Evolutionary conservation across 305 asterid genomes (phyloP), one percentile per base, ranked within the genome.

Genomic region (Petunia hybrid): DNA sequence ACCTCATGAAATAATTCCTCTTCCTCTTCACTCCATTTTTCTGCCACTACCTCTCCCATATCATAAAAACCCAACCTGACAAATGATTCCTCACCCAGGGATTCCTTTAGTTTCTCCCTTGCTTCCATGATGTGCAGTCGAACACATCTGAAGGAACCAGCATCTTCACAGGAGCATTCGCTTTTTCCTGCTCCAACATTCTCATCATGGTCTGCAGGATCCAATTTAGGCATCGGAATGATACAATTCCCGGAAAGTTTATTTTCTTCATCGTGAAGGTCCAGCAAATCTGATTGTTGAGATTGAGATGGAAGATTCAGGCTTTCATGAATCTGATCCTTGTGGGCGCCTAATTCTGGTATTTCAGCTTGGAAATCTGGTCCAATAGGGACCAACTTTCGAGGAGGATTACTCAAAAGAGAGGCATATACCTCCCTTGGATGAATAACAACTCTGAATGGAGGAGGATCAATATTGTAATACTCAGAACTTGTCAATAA

Each of bases 41-140:
- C 83, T 1, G 93, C 91, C 80, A 91, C 92, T 61, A 79, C 91
- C 84, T 90, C 97, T 40, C 99, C 99, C 95, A 93, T 91, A 41
- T 86, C 89, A 70, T 75, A 67, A 51, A 95, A 89, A 31, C 98
- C 99, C 85, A 95, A 84, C 80, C 87, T 89, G 42, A 57, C 13
- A 45, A 93, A 91, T 67, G 62, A 83, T 74, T 88, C 85, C 8
- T 81, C 63, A 43, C 97, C 91, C 46, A 95, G 76, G 5, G 84
- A 56, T 64, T 81, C 84, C 70, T 81, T 80, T 38, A 93, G 85
- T 22, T 85, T 89, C 76, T 89, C 91, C 85, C 95, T 86, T 14
- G 93, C 91, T 87, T 95, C 98, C 43, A 55, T 81, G 22, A 91
- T 85, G 60, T 92, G 99, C 79, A 90, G 92, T 78, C 83, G 90